Conservation (phyloP, 805 yeast species). For the Tetrapisispora phaffii region DNA sequence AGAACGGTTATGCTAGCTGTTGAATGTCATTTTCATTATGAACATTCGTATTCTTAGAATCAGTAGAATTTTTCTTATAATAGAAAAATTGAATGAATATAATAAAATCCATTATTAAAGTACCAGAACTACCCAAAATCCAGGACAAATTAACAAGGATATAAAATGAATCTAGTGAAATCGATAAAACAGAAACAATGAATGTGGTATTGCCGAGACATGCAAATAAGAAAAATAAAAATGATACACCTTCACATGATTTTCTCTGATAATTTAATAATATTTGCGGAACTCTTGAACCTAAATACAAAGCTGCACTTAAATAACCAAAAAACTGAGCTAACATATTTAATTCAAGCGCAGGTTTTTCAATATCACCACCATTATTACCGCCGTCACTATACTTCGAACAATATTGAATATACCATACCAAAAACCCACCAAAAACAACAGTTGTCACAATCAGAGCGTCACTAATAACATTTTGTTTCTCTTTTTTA, state of each 20-base stretch:
- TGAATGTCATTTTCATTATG: neutral
- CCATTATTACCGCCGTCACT: constrained; percentile 19
- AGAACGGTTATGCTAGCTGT: neutral
- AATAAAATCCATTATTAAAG: constrained; percentile 70
- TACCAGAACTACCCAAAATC: constrained; percentile 87
- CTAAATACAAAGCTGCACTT: constrained; percentile 66
- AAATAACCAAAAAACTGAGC: constrained; percentile 84
- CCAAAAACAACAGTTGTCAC: constrained; percentile 59
- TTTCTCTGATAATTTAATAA: constrained; percentile 74
- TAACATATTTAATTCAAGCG: constrained; percentile 53
- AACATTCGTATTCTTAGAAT: neutral
- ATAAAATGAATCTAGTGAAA: constrained; percentile 60
- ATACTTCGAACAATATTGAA: constrained; percentile 42
- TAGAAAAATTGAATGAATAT: constrained; percentile 80
- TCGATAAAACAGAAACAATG: constrained; percentile 72
- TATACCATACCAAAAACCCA: constrained; percentile 83
- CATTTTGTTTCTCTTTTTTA: constrained; percentile 14
- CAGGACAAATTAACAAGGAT: constrained; percentile 78
- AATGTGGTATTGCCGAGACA: constrained; percentile 89
- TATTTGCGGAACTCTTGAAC: constrained; percentile 90
- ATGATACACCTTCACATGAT: constrained; percentile 91
- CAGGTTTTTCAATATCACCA: constrained; percentile 24
- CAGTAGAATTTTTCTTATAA: constrained; percentile 34
- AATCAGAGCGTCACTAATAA: constrained; percentile 37
- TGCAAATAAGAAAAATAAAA: constrained; percentile 88